Evolutionary conservation across 768 basidiomycete species (phyloP), one percentile per base, ranked within the genome.

Genomic region (Russula brevipes): DNA sequence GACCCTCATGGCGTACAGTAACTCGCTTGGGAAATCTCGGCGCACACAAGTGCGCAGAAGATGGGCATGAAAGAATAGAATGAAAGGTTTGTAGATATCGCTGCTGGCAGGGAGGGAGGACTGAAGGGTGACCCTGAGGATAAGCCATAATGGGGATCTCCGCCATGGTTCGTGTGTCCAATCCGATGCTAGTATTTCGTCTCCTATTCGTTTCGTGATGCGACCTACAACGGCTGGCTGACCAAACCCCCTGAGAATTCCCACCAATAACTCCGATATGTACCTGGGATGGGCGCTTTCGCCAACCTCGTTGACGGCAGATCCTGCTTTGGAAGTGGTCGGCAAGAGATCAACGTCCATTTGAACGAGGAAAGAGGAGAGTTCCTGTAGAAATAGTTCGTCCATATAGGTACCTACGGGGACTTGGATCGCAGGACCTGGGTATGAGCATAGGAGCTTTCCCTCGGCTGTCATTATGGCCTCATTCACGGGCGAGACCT

Each of bases 91-190:
- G 71, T 85, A 85, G 0, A 70, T 67, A 12, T 59, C 57, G 31
- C 5, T 52, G 38, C 5, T 52, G 38, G 30, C 9, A 30, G 24
- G 41, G 35, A 58, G 35, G 31, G 77, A 61, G 1, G 73, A 75
- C 49, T 78, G 77, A 16, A 78, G 64, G 1, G 74, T 73, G 4
- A 84, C 78, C 8, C 82, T 78, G 39, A 81, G 69, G 12, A 81
- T 68, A 4, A 82, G 76, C 82, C 82, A 84, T 11, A 81, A 71
- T 0, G 80, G 71, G 6, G 81, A 80, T 30, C 82, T 74, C 33
- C 83, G 72, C 82, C 82, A 84, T 14, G 73, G 83, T 58, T 74
- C 70, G 36, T 65, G 55, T 2, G 77, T 71, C 24, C 72, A 60
- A 4, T 73, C 45, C 78, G 80, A 80, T 2, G 24, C 24, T 24